Base-by-base conservation (phyloP, 2,329 filamentous ascomycete species). In the Xylaria arbuscula region DNA sequence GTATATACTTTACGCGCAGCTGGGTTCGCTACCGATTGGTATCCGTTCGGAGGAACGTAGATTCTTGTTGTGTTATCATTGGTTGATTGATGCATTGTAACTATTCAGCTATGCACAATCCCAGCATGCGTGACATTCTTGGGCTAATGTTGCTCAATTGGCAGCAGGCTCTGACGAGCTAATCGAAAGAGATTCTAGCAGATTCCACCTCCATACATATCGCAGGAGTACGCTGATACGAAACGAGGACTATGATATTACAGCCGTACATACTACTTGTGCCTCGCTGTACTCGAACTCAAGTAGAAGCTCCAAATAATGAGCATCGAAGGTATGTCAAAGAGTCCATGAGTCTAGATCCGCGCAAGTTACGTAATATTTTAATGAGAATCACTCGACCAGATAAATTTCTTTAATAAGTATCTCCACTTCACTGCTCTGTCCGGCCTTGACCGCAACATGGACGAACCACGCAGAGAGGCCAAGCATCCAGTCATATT, bases 401-500 rank as follows among this genome's bases (percentile, higher is more conserved):
- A 55, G n/a, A 6, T 48, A 68, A 22, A 65, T 48, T 7, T 54
- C 61, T 55, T 24, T 64, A 22, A 60, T 61, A 3, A 68, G 61
- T 19, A 3, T 34, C 55, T 62, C 56, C 13, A 61, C 2, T 8
- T 60, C 38, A 13, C 24, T 45, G 45, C 36, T 65, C 28, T 58
- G 59, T n/a, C 22, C 61, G 15, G 45, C 66, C 11, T 40, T 51
- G 13, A 68, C 42, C 5, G 61, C 50, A 40, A 68, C 66, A 19
- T 28, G 62, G 3, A 65, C 66, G 56, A 66, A 66, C 66, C 66
- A 68, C 24, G 40, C 57, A n/a, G 62, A 58, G 3, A 68, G 15
- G 4, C 57, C 66, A 11, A 53, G 9, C 67, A 67, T 69, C 67
- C 63, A 69, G 19, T 62, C 63, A 63, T 69, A 69, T n/a, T 7